These are phyloP conservation scores for Naganishia liquefaciens DNA, from an alignment of 1,284 basidiomycete species.

Conservation along the genomic window DNA sequence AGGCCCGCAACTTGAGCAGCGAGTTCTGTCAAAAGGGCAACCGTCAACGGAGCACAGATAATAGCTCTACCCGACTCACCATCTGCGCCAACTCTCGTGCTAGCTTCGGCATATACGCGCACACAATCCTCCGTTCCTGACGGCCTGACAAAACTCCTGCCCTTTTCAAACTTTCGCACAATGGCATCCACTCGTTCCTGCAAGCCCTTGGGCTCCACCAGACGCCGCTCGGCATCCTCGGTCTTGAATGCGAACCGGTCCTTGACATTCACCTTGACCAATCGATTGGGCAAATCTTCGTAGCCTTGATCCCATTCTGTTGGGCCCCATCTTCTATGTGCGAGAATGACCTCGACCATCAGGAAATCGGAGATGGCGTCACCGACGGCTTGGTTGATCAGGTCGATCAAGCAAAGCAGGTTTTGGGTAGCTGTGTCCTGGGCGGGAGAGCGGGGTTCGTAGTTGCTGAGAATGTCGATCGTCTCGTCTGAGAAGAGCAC, in stretches of 20 bases:
- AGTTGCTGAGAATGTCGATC: slow-evolving; percentile 61
- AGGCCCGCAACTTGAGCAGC: slow-evolving; percentile 17
- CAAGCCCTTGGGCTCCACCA: slow-evolving; percentile 76
- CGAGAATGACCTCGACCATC: slow-evolving; percentile 87
- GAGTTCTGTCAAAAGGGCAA: neutral
- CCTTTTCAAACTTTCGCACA: slow-evolving; percentile 76
- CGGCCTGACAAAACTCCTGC: slow-evolving; percentile 90
- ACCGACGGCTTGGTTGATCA: slow-evolving; percentile 98
- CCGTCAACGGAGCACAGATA: neutral
- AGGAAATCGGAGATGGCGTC: slow-evolving; percentile 97
- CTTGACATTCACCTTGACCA: slow-evolving; percentile 91
- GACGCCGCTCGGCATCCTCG: slow-evolving; percentile 86
- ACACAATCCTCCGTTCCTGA: slow-evolving; percentile 99
- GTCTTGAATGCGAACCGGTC: slow-evolving; percentile 86
- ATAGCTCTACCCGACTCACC: slow-evolving; percentile 14
- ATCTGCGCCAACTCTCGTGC: slow-evolving; percentile 67
- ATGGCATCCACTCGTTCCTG: slow-evolving; percentile 86
- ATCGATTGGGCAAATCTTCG: slow-evolving; percentile 88
- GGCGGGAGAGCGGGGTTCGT: slow-evolving; percentile 74
- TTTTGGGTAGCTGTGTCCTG: slow-evolving; percentile 76
- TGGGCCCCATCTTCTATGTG: slow-evolving; percentile 80
- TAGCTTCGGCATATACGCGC: slow-evolving; percentile 94
- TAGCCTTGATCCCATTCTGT: slow-evolving; percentile 92
- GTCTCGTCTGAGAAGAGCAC: slow-evolving; percentile 85
- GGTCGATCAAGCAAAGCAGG: slow-evolving; percentile 70